phyloP scores from a whole-genome alignment of 2,329 filamentous ascomycete genomes.

The Neonectria magnoliae region DNA sequence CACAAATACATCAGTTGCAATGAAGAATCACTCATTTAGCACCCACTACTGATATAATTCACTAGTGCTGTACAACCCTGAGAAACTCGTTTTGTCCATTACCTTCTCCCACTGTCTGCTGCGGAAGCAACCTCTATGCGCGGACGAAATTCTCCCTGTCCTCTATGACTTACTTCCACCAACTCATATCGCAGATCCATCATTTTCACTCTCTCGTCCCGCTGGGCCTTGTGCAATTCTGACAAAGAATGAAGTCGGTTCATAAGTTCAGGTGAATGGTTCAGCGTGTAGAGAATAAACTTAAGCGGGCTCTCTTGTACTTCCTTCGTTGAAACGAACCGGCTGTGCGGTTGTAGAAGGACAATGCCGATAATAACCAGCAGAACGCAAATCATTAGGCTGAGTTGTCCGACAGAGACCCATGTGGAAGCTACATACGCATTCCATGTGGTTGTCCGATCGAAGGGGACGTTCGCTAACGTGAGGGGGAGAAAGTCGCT shows the following conservation, averaged over 20 bases:
- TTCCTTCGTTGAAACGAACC: neutral
- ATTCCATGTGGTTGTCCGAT: constrained; percentile 4
- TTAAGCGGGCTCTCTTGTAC: neutral
- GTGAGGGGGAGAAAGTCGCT: constrained; percentile 11
- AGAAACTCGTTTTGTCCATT: neutral
- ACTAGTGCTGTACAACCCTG: neutral
- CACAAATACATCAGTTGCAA: no score
- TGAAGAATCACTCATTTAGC: neutral
- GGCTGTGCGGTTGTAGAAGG: neutral
- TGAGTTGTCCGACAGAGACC: neutral
- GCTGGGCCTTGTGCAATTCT: neutral
- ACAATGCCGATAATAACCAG: neutral
- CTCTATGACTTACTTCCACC: neutral
- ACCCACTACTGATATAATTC: neutral
- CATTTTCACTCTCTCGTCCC: neutral
- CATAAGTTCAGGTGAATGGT: neutral
- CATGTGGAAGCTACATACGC: constrained; percentile 5
- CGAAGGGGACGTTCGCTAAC: constrained; percentile 5
- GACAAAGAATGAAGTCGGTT: neutral
- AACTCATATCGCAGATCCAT: neutral
- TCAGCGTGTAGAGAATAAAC: constrained; percentile 1
- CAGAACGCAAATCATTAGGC: neutral
- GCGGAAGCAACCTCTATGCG: neutral
- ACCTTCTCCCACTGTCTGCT: neutral
- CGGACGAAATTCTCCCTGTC: neutral